These are phyloP conservation scores for Cyberlindnera xishuangbannaensis DNA, from an alignment of 805 yeast genomes.

Conservation along the genomic window DNA sequence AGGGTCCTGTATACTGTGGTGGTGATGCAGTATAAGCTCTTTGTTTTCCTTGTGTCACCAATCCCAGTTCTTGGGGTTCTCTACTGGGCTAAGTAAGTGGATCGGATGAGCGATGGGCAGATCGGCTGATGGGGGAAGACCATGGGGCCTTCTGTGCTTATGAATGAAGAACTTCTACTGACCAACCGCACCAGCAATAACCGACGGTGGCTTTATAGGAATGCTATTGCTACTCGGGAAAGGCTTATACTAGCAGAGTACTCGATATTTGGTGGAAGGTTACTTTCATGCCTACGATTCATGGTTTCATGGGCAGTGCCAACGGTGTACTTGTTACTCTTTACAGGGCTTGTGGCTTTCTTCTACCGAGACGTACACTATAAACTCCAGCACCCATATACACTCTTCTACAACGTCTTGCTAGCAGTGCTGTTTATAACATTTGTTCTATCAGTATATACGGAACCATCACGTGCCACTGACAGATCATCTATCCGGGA, in stretches of 20 bases:
- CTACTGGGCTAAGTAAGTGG: neutral
- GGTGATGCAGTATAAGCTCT: no score
- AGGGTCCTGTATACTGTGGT: no score
- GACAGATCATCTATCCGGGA: neutral
- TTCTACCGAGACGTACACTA: constrained; percentile 14
- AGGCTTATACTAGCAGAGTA: no score
- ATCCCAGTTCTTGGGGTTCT: neutral
- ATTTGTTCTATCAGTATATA: constrained; percentile 12
- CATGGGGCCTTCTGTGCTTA: neutral
- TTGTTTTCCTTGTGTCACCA: neutral
- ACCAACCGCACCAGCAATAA: no score
- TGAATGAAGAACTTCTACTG: no score
- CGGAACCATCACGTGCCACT: constrained; percentile 7
- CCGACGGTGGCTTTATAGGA: no score
- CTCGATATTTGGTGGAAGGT: neutral
- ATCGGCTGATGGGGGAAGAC: neutral
- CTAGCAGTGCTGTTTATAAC: constrained; percentile 5
- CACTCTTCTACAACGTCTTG: constrained; percentile 12
- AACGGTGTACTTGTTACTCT: constrained; percentile 12
- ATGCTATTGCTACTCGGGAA: no score
- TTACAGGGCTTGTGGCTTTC: constrained; percentile 7
- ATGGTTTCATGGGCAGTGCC: neutral
- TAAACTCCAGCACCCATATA: constrained; percentile 14
- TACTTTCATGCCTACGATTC: neutral
- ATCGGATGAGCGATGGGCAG: neutral